Evolutionary conservation across 768 basidiomycete genomes (phyloP).

Genomic region (Dacryopinax spathularia): DNA sequence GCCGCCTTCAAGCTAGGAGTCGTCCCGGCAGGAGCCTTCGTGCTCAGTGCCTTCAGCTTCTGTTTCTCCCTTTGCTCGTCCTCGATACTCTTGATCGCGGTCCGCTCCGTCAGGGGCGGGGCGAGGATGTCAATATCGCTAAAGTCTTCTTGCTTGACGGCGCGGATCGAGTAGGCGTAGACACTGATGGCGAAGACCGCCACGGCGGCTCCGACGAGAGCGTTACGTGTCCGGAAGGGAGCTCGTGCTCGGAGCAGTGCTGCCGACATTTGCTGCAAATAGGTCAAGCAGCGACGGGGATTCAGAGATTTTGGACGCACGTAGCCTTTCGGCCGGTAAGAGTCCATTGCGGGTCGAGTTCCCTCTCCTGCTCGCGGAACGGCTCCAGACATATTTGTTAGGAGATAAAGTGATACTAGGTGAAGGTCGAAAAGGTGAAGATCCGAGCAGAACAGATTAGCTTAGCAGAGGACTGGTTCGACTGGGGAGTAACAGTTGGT

Average conservation of each 20-base stretch:
- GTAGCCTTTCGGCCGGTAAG: conserved; percentile 30
- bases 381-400: neutral
- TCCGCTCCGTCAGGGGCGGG: conserved; percentile 32
- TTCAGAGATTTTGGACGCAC: conserved; percentile 15
- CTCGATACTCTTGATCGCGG: conserved; percentile 22
- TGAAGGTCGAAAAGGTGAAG: too few species aligned
- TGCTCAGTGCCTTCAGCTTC: neutral
- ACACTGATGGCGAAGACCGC: conserved; percentile 64
- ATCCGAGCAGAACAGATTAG: too few species aligned
- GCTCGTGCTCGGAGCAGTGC: conserved; percentile 76
- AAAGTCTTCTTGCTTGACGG: conserved; percentile 88
- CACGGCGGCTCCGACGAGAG: conserved; percentile 57
- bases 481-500: too few species aligned
- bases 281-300: too few species aligned
- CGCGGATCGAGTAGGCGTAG: conserved; percentile 85
- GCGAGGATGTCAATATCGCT: conserved; percentile 75
- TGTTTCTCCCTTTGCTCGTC: conserved; percentile 18
- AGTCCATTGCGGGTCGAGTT: conserved; percentile 17
- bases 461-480: too few species aligned
- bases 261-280: conserved; percentile 62
- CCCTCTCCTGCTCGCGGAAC: neutral
- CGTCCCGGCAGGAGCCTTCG: conserved; percentile 13
- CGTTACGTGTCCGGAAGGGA: conserved; percentile 68
- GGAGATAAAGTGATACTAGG: neutral
- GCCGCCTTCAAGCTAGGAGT: conserved; percentile 15